phyloP scores from a whole-genome alignment of 2,329 filamentous ascomycete species.

The Ophiobolus disseminans region DNA sequence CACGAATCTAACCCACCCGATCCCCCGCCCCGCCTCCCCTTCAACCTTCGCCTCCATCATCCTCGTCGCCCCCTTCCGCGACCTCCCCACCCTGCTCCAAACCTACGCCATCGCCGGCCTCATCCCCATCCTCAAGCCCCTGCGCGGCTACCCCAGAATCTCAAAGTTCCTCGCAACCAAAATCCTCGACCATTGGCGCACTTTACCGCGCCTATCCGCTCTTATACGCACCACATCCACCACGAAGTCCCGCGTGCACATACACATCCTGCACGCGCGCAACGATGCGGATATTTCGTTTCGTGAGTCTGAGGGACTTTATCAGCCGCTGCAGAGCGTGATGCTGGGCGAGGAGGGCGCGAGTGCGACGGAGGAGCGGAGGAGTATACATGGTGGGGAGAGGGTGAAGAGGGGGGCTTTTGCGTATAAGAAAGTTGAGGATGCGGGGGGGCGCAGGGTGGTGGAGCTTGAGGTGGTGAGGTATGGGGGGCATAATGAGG shows the following conservation, averaged over 20 bases:
- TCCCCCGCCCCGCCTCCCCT: constrained; percentile 32
- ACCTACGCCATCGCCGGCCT: constrained; percentile 81
- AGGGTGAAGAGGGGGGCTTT: constrained; percentile 45
- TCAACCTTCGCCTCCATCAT: constrained; percentile 72
- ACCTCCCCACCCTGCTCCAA: constrained; percentile 73
- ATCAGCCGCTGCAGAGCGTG: constrained; percentile 29
- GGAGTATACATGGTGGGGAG: constrained; percentile 41
- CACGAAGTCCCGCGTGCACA: constrained; percentile 10
- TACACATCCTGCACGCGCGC: constrained; percentile 78
- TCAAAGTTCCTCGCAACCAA: constrained; percentile 66
- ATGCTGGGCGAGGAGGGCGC: constrained; percentile 41
- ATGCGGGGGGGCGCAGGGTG: constrained; percentile 31
- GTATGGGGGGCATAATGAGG: constrained; percentile 67
- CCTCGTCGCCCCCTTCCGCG: constrained; percentile 80
- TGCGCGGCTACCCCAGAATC: constrained; percentile 71
- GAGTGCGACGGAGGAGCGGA: constrained; percentile 31
- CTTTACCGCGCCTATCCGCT: constrained; percentile 68
- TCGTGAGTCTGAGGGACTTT: constrained; percentile 61
- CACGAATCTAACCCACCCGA: constrained; percentile 12
- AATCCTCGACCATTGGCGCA: constrained; percentile 84
- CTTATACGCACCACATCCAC: constrained; percentile 56
- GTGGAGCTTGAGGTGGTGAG: constrained; percentile 54
- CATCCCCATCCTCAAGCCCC: constrained; percentile 78
- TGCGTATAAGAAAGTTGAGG: constrained; percentile 44
- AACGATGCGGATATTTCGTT: constrained; percentile 86